These are phyloP conservation scores for Ophiostoma pallidulum DNA, from an alignment of 2,329 filamentous ascomycete genomes.

Conservation along the genomic window DNA sequence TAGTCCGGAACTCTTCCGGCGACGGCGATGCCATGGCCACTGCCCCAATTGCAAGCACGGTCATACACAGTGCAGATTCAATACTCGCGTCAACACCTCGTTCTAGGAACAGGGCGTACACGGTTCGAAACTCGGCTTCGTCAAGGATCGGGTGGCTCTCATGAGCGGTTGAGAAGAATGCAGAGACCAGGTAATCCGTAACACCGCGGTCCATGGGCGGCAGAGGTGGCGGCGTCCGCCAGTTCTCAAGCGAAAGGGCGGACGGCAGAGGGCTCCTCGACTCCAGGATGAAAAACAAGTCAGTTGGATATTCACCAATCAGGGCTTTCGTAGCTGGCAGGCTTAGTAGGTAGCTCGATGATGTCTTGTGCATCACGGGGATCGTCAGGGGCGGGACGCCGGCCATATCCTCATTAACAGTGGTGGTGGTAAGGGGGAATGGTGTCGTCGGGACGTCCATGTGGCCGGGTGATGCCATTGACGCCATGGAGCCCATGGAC, in stretches of 20 bases:
- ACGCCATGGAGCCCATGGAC: conserved; percentile 1
- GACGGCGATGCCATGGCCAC: conserved; percentile 17
- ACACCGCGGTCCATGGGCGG: conserved; percentile 15
- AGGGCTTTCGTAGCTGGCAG: conserved; percentile 22
- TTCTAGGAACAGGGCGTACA: conserved; percentile 20
- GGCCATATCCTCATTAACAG: conserved; percentile 4
- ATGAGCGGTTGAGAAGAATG: conserved; percentile 21
- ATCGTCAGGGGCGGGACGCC: conserved; percentile 21
- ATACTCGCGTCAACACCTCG: conserved; percentile 18
- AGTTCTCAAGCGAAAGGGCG: conserved; percentile 14
- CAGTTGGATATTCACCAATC: conserved; percentile 23
- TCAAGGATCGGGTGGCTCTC: conserved; percentile 23
- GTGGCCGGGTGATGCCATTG: not conserved
- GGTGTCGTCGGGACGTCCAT: not conserved
- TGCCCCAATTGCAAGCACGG: conserved; percentile 23
- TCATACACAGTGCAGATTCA: conserved; percentile 23
- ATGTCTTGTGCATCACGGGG: conserved; percentile 23
- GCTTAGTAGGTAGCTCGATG: conserved; percentile 22
- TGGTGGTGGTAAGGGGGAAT: not conserved
- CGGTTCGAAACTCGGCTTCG: conserved; percentile 18
- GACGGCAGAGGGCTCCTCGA: conserved; percentile 19
- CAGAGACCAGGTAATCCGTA: conserved; percentile 19
- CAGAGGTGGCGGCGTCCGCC: not conserved
- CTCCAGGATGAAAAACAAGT: conserved; percentile 23
- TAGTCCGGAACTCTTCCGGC: conserved; percentile 12